Evolutionary conservation across 1,284 basidiomycete genomes (phyloP), one percentile per base, ranked within the genome.

Genomic region (Cutaneotrichosporon sp.): DNA sequence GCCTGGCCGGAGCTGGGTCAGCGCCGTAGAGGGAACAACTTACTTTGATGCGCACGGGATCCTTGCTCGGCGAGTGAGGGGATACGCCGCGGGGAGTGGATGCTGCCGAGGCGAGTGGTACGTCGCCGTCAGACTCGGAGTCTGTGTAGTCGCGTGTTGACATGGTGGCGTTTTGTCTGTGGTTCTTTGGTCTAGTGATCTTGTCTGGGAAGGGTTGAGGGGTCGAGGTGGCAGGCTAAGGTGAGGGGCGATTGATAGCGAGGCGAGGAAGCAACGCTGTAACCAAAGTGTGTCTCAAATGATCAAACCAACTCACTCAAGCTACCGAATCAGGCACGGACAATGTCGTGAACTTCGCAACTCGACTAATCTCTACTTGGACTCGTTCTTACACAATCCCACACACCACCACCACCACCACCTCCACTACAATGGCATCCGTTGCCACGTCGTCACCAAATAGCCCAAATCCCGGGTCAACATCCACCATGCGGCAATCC

Each of bases 81-180:
- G 50, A 50, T 22, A 40, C 26, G 55, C 52, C 62, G 50, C 49
- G 55, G 7, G 57, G 56, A 11, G 56, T 58, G 31, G 60, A 47
- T n/a, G 16, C 31, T 4, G 51, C 49, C 3, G 50, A 52, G 30
- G 60, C 63, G 26, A 46, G 32, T 46, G 52, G 18, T 32, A 9
- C 30, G 13, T 66, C 67, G 42, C 49, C 53, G 13, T 69, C 71
- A 5, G 58, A 60, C 59, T 74, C 73, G 21, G 69, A 70, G 56
- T 74, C 73, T n/a, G 75, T 74, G 58, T 70, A 70, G 58, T 70
- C 69, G 46, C 63, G 66, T 9, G 67, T 34, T n/a, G 69, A 64
- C 62, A 53, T 53, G 11, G 51, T 53, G 26, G 51, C 26, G 51
- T n/a, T 36, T 36, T 36, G 34, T 26, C 26, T 26, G 26, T 26